Base-by-base conservation (phyloP, 2,329 filamentous ascomycete species). In the Cytospora mali region DNA sequence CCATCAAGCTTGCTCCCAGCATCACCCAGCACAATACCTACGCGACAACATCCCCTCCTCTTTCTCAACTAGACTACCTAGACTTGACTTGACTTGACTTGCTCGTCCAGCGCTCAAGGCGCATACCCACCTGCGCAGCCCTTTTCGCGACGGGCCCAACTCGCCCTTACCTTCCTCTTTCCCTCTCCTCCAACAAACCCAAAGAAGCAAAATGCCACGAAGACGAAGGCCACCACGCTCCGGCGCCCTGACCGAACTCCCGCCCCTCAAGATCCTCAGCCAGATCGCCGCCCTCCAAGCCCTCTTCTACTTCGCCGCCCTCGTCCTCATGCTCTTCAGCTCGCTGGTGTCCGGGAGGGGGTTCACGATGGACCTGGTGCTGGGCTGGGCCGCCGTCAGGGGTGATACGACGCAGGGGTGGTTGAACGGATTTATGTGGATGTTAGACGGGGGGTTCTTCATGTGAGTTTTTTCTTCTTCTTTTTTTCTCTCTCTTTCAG, bases 401-500 rank as follows among this genome's bases (percentile, higher is more conserved):
- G 85, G 83, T 42, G 85, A 88, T 74, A 87, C 82, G 21, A 86
- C 85, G 11, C 80, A 84, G 67, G 85, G 85, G 11, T 88, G 84
- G 84, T 72, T 88, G 66, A 72, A 84, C 67, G 83, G 80, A 1
- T 82, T 88, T 68, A 73, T 88, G 18, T 85, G 83, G 83, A 61
- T 87, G 58, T 70, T 87, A 57, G 80, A 84, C 55, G 84, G 82
- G 14, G 84, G 81, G 0, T 69, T 85, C 66, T 80, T 80, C 66
- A 80, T 84, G 79, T 81, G 67, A 68, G 77, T 75, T 39, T 4
- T 62, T 18, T 27, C 56, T 29, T 27, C 46, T 55, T 63, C 16
- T 39, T 46, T 59, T 54, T 64, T 58, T 58, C 29, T 52, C 50
- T 28, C 21, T 27, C 54, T 61, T 46, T n/a, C n/a, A n/a, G n/a